A percentile compares a stretch with the other conserved stretches of the same genome.
Evolutionary conservation across 768 basidiomycete genomes (phyloP).

Genomic region (Leccinum incarnatum): DNA sequence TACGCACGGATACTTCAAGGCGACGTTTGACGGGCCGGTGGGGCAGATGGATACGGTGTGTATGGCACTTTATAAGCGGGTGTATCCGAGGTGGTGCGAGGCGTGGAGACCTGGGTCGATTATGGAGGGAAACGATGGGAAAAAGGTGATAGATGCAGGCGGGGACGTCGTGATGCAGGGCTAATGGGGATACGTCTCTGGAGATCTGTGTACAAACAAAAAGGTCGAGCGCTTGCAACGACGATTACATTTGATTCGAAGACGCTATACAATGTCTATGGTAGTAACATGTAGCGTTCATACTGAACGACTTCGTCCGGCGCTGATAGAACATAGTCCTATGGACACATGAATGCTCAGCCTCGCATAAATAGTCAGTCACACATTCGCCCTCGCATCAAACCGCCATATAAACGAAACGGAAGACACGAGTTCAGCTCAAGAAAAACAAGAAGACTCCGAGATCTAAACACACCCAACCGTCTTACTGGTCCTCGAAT

Average conservation of each 20-base stretch:
- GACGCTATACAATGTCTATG: not conserved
- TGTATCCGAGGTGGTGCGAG: slow-evolving; percentile 84
- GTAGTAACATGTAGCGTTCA: not conserved
- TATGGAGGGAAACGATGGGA: not conserved
- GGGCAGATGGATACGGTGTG: slow-evolving; percentile 97
- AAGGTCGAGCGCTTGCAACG: not conserved
- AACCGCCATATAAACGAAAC: too few species aligned
- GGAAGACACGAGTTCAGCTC: too few species aligned
- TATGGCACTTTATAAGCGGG: slow-evolving; percentile 92
- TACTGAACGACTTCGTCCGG: not conserved
- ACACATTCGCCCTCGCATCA: too few species aligned
- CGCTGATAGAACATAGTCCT: not conserved
- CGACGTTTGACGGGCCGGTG: slow-evolving; percentile 89
- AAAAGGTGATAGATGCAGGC: not conserved
- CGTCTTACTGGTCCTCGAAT: slow-evolving; percentile 52
- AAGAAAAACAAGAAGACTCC: not conserved
- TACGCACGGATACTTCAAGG: slow-evolving; percentile 98
- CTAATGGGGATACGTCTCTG: not conserved
- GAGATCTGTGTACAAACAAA: not conserved
- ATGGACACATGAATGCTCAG: not conserved
- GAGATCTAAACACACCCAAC: not conserved
- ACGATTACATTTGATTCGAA: not conserved
- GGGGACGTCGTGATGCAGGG: slow-evolving; percentile 30
- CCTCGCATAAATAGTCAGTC: not conserved
- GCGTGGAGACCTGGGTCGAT: slow-evolving; percentile 39